Base-by-base conservation (phyloP, 768 basidiomycete species). In the Lactifluus volemus region DNA sequence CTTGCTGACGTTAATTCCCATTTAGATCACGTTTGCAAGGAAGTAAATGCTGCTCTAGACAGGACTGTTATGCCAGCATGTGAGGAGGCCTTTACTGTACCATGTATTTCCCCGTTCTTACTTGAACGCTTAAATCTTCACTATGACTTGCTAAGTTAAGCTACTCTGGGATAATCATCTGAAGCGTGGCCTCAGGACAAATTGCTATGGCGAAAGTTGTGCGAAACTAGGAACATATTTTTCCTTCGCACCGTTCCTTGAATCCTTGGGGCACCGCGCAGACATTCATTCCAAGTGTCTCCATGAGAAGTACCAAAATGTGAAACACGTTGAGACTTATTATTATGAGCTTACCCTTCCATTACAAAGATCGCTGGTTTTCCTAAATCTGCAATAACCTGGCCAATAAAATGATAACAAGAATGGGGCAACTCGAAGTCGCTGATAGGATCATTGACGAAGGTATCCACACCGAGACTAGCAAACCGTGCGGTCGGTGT, bases 401-500 rank as follows among this genome's bases (percentile, higher is more conserved):
- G 42, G 14, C 73, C 71, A 32, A 74, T 72, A 25, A 54, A 39
- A 17, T 64, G 44, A 45, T 74, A 74, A 9, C 67, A 71, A 8
- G 53, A 54, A 11, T 47, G 50, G 19, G 72, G 68, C 48, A 74
- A 44, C n/a, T 59, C 55, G 65, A 74, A 73, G 32, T 70, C 65
- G 41, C 70, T 67, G 30, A 73, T 65, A 25, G 72, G 72, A 41
- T 74, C 71, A 57, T 70, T 69, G 1, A 50, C 45, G 63, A 67
- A 73, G 5, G 73, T 74, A 60, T 75, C 73, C 38, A 73, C 73
- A 25, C 74, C 74, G 21, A 74, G 68, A 10, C 71, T 72, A 58
- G 48, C 25, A 19, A 44, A 14, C 11, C 10, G 53, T 41, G n/a
- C 50, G 15, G 34, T 59, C 25, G 60, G 42, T n/a, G 38, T 53